phyloP scores from a whole-genome alignment of 1,139 yeast genomes.

The Magnusiomyces ingens region DNA sequence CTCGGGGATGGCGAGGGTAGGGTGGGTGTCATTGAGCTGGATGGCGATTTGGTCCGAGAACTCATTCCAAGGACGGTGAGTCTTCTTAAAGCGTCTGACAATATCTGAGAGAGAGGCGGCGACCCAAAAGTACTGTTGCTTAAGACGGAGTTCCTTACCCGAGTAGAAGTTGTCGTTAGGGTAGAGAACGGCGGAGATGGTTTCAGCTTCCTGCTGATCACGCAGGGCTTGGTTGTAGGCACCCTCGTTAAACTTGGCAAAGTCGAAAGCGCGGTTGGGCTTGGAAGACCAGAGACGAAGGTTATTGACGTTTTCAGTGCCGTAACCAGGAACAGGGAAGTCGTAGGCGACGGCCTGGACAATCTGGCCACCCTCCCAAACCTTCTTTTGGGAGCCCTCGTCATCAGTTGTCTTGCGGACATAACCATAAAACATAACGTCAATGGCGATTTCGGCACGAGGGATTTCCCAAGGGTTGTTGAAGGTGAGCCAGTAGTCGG shows the following conservation, averaged over 20 bases:
- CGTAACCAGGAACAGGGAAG: slow-evolving; percentile 89
- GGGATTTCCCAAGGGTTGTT: slow-evolving; percentile 92
- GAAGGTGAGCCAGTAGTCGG: slow-evolving; percentile 87
- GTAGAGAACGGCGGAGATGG: slow-evolving; percentile 84
- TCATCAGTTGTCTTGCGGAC: slow-evolving; percentile 58
- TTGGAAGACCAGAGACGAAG: slow-evolving; percentile 85
- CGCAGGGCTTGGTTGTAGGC: slow-evolving; percentile 81
- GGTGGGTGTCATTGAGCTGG: slow-evolving; percentile 93
- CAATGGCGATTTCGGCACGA: slow-evolving; percentile 79
- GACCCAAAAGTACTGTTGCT: slow-evolving; percentile 97
- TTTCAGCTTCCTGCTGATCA: slow-evolving; percentile 82
- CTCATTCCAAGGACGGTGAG: slow-evolving; percentile 70
- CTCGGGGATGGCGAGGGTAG: slow-evolving; percentile 87
- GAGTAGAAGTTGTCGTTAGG: slow-evolving; percentile 89
- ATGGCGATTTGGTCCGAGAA: slow-evolving; percentile 85
- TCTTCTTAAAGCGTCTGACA: slow-evolving; percentile 80
- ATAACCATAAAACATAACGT: slow-evolving; percentile 86
- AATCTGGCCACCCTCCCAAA: slow-evolving; percentile 86
- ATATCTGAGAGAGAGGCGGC: slow-evolving; percentile 90
- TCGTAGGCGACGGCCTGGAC: slow-evolving; percentile 90
- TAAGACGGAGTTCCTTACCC: slow-evolving; percentile 88
- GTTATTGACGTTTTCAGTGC: slow-evolving; percentile 78
- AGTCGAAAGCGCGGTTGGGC: slow-evolving; percentile 90
- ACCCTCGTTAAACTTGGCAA: slow-evolving; percentile 85
- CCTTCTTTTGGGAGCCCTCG: slow-evolving; percentile 45